phyloP scores from a whole-genome alignment of 352 stramenopile genomes.

The Pythium sukuiense region DNA sequence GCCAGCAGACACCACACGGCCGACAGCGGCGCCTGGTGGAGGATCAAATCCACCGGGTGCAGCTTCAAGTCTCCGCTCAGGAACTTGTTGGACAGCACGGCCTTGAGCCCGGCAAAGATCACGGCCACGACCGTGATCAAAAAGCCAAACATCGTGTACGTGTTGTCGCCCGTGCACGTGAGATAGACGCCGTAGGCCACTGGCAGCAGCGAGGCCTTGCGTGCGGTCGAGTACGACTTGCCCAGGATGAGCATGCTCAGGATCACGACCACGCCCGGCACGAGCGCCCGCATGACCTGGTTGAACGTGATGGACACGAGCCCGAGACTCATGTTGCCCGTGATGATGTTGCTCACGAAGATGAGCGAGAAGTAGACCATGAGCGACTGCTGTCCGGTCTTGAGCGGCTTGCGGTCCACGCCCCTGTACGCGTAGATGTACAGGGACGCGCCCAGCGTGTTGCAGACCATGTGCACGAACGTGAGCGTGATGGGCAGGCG shows the following conservation, averaged over 20 bases:
- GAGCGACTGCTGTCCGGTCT: conserved; percentile 60
- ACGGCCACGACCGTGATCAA: conserved; percentile 89
- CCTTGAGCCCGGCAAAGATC: conserved; percentile 91
- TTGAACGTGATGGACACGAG: conserved; percentile 96
- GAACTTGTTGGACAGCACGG: conserved; percentile 92
- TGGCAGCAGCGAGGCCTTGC: conserved; percentile 69
- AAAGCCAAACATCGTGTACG: conserved; percentile 84
- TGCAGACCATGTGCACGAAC: conserved; percentile 95
- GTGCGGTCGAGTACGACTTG: conserved; percentile 73
- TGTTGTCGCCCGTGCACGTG: conserved; percentile 88
- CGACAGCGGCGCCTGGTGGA: conserved; percentile 92
- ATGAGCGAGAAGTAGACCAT: conserved; percentile 91
- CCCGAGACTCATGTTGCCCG: conserved; percentile 91
- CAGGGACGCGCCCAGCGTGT: conserved; percentile 84
- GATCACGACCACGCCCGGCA: conserved; percentile 76
- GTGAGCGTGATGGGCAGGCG: conserved; percentile 81
- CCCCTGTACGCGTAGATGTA: conserved; percentile 73
- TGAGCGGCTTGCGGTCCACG: conserved; percentile 67
- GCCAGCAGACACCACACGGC: conserved; percentile 88
- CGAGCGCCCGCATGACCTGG: conserved; percentile 90
- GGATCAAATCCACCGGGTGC: conserved; percentile 91
- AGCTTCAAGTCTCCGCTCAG: conserved; percentile 93
- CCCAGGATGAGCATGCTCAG: conserved; percentile 81
- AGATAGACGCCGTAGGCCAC: conserved; percentile 85
- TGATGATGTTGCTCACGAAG: conserved; percentile 95